Base-by-base conservation (phyloP, 768 basidiomycete genomes). In the Lactarius evosmus region DNA sequence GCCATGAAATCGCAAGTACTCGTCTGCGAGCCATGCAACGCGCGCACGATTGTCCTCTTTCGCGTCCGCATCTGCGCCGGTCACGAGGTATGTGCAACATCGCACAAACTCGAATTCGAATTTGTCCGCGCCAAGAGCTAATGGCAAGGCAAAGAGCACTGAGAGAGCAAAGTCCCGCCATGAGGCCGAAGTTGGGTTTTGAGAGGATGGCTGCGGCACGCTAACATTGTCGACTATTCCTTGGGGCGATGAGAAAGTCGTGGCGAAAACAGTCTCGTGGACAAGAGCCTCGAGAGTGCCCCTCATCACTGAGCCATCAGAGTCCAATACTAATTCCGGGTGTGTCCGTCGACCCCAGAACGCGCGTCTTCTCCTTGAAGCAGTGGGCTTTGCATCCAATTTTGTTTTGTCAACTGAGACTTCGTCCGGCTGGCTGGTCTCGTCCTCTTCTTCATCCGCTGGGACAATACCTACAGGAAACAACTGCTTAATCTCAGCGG, bases 251-350 rank as follows among this genome's bases (percentile, higher is more conserved):
- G 55, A 50, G 71, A 88, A 91, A 16, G 84, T 85, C 1, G 91
- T 92, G 14, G 82, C 87, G 71, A 94, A 94, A 14, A 91, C 85
- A 12, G 84, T 76, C 74, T 94, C 93, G 70, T 95, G 93, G 0
- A 88, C 75, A 7, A 95, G 79, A 1, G 93, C 91, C 72, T 93
- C 92, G 44, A 85, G 82, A 0, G 85, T 86, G 14, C 91, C 92
- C 55, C 83, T 85, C 69, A 82, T 78, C 36, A 93, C 78, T 11
- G 68, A 72, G 2, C 66, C 73, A 61, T 78, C 75, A 36, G 62
- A 70, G 56, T 73, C 77, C 57, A 77, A 66, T n/a, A 82, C 75
- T 27, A 92, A 74, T 67, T 91, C 84, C 11, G 88, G 88, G 77
- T 94, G 93, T 9, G 83, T 85, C 58, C 77, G 78, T 62, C 88